Percentiles rank a stretch among this genome's conserved stretches.
Evolutionary conservation across 192 early-diverging fungal genomes (phyloP).

Genomic region (Backusella tarrabulga): DNA sequence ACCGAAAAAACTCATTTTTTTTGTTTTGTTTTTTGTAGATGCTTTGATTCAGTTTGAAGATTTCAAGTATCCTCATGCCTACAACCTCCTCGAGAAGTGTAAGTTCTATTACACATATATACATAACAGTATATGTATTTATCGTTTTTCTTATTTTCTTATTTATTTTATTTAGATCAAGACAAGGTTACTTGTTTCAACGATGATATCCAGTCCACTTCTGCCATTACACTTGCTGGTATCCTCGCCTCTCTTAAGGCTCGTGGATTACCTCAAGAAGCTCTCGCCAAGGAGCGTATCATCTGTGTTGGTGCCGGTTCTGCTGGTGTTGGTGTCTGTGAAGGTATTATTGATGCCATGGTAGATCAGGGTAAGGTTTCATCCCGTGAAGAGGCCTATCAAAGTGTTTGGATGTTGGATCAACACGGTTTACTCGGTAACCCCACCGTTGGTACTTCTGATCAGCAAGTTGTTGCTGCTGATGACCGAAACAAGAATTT

Average conservation of each 20-base stretch:
- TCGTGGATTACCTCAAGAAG: constrained; percentile 20
- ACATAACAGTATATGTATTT: neutral
- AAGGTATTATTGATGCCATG: constrained; percentile 39
- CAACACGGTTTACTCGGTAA: constrained; percentile 51
- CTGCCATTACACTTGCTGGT: constrained; percentile 39
- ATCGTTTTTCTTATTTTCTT: too few relatives aligned
- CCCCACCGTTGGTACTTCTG: constrained; percentile 29
- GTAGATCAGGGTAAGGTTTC: constrained; percentile 34
- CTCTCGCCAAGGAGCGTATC: constrained; percentile 28
- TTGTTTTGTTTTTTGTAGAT: constrained; percentile 17
- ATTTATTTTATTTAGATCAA: constrained; percentile 19
- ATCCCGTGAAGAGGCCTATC: constrained; percentile 49
- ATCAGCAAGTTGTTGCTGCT: neutral
- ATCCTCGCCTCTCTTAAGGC: constrained; percentile 37
- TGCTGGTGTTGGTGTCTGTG: constrained; percentile 40
- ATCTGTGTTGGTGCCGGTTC: constrained; percentile 37
- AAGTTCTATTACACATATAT: neutral
- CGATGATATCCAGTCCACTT: constrained; percentile 41
- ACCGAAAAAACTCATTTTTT: neutral
- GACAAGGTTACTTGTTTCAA: constrained; percentile 39
- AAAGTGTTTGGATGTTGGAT: constrained; percentile 54
- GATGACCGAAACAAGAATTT: constrained; percentile 26
- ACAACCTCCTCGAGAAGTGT: constrained; percentile 40
- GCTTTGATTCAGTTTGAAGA: constrained; percentile 42
- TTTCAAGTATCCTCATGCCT: constrained; percentile 42